Evolutionary conservation across 2,329 filamentous ascomycete species (phyloP).

Genomic region (Blastomyces gilchristii): DNA sequence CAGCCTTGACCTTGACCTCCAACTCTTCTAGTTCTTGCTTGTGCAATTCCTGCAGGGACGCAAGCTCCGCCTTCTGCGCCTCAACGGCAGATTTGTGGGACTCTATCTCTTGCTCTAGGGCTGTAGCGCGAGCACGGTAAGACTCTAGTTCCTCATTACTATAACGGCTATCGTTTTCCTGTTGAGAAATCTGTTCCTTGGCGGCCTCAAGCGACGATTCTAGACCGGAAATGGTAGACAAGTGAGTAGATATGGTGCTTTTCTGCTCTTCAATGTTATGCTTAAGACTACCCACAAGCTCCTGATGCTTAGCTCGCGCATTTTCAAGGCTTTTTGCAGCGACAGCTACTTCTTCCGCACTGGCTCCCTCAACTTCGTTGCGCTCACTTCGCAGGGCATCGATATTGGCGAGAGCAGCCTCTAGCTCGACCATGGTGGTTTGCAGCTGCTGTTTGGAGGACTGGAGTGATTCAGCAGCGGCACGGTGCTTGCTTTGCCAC

Average conservation of each 20-base stretch:
- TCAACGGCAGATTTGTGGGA: constrained; percentile 46
- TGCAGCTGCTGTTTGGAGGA: constrained; percentile 62
- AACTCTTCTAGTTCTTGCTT: constrained; percentile 34
- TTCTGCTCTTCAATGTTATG: constrained; percentile 74
- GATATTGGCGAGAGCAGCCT: constrained; percentile 50
- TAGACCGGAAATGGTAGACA: constrained; percentile 59
- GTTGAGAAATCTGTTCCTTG: constrained; percentile 57
- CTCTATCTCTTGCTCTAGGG: constrained; percentile 48
- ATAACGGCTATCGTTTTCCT: constrained; percentile 50
- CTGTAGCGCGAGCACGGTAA: constrained; percentile 38
- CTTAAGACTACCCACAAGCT: constrained; percentile 53
- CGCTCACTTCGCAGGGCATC: constrained; percentile 38
- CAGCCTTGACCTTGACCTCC: constrained; percentile 29
- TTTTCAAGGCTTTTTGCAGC: constrained; percentile 39
- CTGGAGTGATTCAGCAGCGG: constrained; percentile 59
- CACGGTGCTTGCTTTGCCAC: constrained; percentile 68
- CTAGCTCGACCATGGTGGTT: constrained; percentile 61
- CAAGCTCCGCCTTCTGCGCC: constrained; percentile 44
- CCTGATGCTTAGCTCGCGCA: constrained; percentile 49
- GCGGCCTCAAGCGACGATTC: constrained; percentile 61
- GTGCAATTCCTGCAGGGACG: constrained; percentile 45
- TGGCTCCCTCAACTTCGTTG: constrained; percentile 22
- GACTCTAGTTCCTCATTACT: constrained; percentile 41
- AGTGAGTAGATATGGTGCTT: constrained; percentile 57
- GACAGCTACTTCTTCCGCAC: constrained; percentile 27